Evolutionary conservation across 768 basidiomycete genomes (phyloP).

Genomic region (Amanita polypyramis): DNA sequence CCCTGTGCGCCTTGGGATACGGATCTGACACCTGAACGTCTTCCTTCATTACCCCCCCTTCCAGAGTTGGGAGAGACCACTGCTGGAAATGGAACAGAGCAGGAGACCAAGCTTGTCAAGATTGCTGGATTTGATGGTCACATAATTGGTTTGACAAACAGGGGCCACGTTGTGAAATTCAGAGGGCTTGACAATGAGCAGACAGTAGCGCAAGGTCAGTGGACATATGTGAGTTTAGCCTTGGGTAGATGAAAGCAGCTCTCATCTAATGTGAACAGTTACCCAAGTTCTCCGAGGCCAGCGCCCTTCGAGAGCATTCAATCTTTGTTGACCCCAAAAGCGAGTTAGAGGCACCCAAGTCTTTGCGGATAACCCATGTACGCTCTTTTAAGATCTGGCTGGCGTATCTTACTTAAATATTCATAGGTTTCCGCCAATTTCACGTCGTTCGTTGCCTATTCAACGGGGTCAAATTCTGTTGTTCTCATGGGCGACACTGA

Average conservation of each 20-base stretch:
- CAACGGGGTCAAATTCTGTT: constrained; percentile 57
- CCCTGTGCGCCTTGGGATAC: constrained; percentile 55
- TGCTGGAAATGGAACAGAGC: constrained; percentile 15
- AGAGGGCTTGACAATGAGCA: constrained; percentile 32
- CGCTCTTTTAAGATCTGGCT: constrained; percentile 14
- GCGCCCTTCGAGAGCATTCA: constrained; percentile 34
- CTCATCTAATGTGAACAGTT: constrained; percentile 32
- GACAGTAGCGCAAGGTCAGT: constrained; percentile 27
- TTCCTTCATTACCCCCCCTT: constrained; percentile 52
- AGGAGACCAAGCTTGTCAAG: constrained; percentile 48
- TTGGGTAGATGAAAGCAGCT: not conserved
- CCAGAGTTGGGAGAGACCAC: constrained; percentile 34
- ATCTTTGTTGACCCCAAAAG: constrained; percentile 27
- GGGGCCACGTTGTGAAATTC: constrained; percentile 68
- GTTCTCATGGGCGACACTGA: constrained; percentile 59
- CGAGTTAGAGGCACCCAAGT: constrained; percentile 24
- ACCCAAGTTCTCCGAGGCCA: constrained; percentile 60
- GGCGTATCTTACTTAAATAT: constrained; percentile 7
- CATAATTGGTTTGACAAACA: constrained; percentile 71
- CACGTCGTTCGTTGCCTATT: constrained; percentile 72
- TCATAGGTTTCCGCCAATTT: constrained; percentile 80
- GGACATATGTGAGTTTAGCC: constrained; percentile 61
- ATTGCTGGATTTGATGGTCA: constrained; percentile 71
- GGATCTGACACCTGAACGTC: constrained; percentile 36
- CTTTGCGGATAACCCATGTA: constrained; percentile 72